phyloP scores from a whole-genome alignment of 352 stramenopile species.

The Phytophthora podocarpi region DNA sequence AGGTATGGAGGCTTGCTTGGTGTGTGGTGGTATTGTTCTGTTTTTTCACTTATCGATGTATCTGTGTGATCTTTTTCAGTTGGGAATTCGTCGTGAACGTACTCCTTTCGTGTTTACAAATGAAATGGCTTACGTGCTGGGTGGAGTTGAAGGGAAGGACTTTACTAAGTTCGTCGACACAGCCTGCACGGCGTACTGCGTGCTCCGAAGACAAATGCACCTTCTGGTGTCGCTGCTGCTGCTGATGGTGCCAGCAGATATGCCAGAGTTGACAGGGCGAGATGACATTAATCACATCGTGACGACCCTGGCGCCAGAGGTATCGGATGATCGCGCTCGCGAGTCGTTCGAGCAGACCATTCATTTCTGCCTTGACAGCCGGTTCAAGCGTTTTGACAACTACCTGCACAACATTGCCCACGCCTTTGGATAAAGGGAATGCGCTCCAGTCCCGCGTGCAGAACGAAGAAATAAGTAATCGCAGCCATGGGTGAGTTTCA shows the following conservation, averaged over 20 bases:
- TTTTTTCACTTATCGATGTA: background rate
- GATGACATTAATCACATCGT: slow-evolving; percentile 90
- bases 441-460: slow-evolving; percentile 17
- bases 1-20: background rate
- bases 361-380: slow-evolving; percentile 81
- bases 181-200: slow-evolving; percentile 72
- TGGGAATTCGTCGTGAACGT: slow-evolving; percentile 83
- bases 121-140: slow-evolving; percentile 88
- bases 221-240: slow-evolving; percentile 83
- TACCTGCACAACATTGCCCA: slow-evolving; percentile 73
- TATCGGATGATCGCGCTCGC: slow-evolving; percentile 66
- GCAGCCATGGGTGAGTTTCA: slow-evolving; percentile 23
- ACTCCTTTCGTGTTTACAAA: slow-evolving; percentile 90
- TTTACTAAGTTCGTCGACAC: slow-evolving; percentile 79
- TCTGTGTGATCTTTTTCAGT: slow-evolving; percentile 24
- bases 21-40: background rate
- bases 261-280: slow-evolving; percentile 79
- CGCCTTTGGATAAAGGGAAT: slow-evolving; percentile 34
- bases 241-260: slow-evolving; percentile 88
- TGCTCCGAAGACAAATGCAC: slow-evolving; percentile 88
- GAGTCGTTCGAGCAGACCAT: slow-evolving; percentile 81
- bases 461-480: slow-evolving; percentile 34
- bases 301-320: slow-evolving; percentile 70
- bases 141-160: slow-evolving; percentile 73
- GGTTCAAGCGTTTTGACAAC: slow-evolving; percentile 90